Conservation (phyloP, 805 yeast genomes). For the Myxozyma sirexii region DNA sequence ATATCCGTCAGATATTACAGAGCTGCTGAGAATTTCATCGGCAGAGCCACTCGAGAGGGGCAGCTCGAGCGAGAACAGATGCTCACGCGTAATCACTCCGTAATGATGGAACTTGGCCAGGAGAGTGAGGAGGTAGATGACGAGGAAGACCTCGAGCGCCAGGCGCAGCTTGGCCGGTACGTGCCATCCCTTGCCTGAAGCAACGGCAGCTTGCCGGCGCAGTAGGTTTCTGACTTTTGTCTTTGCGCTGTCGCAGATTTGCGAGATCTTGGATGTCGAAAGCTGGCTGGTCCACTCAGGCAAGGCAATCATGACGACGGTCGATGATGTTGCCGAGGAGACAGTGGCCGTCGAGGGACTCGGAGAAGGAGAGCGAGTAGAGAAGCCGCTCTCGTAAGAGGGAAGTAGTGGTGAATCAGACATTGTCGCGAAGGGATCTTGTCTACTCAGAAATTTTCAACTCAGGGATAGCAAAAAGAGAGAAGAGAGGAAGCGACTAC, state of each 20-base stretch:
- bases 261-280: not conserved
- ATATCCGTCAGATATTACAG: constrained; percentile 11
- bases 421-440: not conserved
- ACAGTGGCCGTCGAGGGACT: constrained; percentile 2
- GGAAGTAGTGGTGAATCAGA: constrained; percentile 16
- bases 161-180: constrained; percentile 1
- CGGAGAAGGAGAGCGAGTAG: constrained; percentile 4
- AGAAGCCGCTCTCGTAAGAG: not conserved
- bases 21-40: not conserved
- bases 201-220: not conserved
- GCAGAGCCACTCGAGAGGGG: constrained; percentile 3
- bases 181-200: not conserved
- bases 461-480: not conserved
- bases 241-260: not conserved
- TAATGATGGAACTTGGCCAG: constrained; percentile 17
- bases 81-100: constrained; percentile 11
- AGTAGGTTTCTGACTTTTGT: not conserved
- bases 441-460: not conserved
- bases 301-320: constrained; percentile 3
- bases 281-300: not conserved
- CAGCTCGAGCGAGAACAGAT: constrained; percentile 12
- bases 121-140: constrained; percentile 17
- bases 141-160: constrained; percentile 8
- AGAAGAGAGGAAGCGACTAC: not conserved
- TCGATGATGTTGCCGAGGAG: not conserved